A percentile compares a stretch with the other conserved stretches of the same genome.
phyloP scores from a whole-genome alignment of 1,139 yeast species.

The Saccharomyces hybrid region DNA sequence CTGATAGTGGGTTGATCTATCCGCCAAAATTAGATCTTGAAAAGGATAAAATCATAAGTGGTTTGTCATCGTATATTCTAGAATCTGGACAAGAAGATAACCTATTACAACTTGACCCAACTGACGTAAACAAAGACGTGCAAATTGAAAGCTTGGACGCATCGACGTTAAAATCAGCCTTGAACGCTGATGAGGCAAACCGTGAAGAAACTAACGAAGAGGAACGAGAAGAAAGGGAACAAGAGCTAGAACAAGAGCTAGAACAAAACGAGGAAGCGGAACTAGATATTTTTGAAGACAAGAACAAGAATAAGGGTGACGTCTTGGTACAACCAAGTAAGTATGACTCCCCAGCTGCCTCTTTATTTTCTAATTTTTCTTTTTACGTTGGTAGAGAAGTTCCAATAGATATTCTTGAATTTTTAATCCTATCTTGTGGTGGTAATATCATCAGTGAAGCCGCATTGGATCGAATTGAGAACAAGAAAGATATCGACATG shows the following conservation, averaged over 20 bases:
- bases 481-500: constrained; percentile 45
- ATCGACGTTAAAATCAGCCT: constrained; percentile 34
- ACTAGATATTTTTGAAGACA: constrained; percentile 64
- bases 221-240: constrained; percentile 35
- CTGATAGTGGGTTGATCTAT: constrained; percentile 76
- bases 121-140: constrained; percentile 17
- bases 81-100: constrained; percentile 42
- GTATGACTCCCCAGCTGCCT: constrained; percentile 48
- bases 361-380: constrained; percentile 63
- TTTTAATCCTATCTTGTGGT: constrained; percentile 79
- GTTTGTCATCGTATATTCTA: constrained; percentile 74
- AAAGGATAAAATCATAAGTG: constrained; percentile 81
- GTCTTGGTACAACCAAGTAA: constrained; percentile 71
- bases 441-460: constrained; percentile 83
- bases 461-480: constrained; percentile 65
- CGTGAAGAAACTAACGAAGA: constrained; percentile 14
- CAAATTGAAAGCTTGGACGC: constrained; percentile 33
- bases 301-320: constrained; percentile 66
- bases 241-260: constrained; percentile 36
- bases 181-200: constrained; percentile 41
- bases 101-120: constrained; percentile 34
- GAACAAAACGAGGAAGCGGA: constrained; percentile 41
- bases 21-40: constrained; percentile 79
- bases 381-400: constrained; percentile 95
- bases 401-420: constrained; percentile 83